Percentiles rank a stretch among this genome's conserved stretches.
Conservation (phyloP, 805 yeast species). For the Yamadazyma endophytica region DNA sequence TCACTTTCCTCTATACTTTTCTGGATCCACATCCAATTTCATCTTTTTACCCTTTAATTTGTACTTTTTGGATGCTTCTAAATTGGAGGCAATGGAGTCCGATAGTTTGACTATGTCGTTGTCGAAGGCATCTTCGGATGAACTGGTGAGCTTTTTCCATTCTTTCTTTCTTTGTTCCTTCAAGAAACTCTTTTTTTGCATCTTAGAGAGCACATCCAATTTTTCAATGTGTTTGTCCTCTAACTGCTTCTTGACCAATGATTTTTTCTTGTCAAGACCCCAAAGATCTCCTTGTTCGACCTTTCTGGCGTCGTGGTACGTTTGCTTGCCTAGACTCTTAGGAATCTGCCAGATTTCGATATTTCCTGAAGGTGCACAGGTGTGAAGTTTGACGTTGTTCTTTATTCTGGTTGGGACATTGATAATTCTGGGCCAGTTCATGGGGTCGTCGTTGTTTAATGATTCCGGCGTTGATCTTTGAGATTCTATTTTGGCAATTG, state of each 20-base stretch:
- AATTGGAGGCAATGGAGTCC: constrained; percentile 24
- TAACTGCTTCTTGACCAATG: constrained; percentile 25
- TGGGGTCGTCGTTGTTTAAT: constrained; percentile 15
- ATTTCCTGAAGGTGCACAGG: constrained; percentile 76
- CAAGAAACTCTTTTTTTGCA: constrained; percentile 34
- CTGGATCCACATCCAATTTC: constrained; percentile 15
- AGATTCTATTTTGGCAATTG: constrained; percentile 39
- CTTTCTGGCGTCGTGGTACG: constrained; percentile 88
- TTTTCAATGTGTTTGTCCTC: constrained; percentile 27
- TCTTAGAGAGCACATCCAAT: constrained; percentile 31
- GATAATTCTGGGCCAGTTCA: constrained; percentile 70
- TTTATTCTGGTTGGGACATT: constrained; percentile 71
- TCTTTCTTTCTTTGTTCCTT: constrained; percentile 31
- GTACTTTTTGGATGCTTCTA: constrained; percentile 31
- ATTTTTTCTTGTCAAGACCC: constrained; percentile 48
- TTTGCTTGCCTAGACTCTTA: constrained; percentile 66
- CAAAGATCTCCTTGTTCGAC: constrained; percentile 82
- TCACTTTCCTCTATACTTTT: constrained; percentile 16
- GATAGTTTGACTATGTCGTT: constrained; percentile 20
- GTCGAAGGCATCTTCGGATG: constrained; percentile 21
- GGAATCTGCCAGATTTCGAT: constrained; percentile 88
- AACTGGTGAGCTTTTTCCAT: constrained; percentile 28
- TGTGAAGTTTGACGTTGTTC: constrained; percentile 74
- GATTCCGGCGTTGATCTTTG: constrained; percentile 24
- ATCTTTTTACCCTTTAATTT: constrained; percentile 25